Percentiles rank a stretch among this genome's conserved stretches.
Conservation (phyloP, 108 stramenopile species). For the Nannochloropsis granulata region DNA sequence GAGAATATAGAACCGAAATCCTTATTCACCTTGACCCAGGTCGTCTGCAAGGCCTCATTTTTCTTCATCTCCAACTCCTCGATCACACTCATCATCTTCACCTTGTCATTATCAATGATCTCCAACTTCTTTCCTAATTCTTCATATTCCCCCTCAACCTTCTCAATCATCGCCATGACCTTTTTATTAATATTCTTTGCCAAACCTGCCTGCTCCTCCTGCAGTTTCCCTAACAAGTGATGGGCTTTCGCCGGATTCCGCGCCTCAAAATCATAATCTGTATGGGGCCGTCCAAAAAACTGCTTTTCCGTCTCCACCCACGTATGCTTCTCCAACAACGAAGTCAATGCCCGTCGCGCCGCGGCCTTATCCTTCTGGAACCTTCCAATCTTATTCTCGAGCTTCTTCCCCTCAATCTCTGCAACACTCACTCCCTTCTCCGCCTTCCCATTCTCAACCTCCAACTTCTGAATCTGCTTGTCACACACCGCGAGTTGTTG, state of each 20-base stretch:
- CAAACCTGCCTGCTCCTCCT: conserved; percentile 62
- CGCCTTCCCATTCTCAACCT: conserved; percentile 47
- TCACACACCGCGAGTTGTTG: conserved; percentile 49
- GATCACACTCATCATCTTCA: conserved; percentile 90
- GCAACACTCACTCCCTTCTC: conserved; percentile 34
- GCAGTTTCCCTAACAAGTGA: conserved; percentile 47
- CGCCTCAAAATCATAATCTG: conserved; percentile 85
- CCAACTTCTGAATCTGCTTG: conserved; percentile 50
- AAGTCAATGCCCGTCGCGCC: conserved; percentile 23
- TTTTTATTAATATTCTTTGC: conserved; percentile 95
- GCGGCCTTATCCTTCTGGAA: conserved; percentile 47
- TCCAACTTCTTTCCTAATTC: conserved; percentile 78
- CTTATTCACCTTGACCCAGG: conserved; percentile 89
- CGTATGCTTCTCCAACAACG: conserved; percentile 61
- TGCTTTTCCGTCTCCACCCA: conserved; percentile 87
- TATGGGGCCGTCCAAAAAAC: conserved; percentile 78
- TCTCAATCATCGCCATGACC: conserved; percentile 98
- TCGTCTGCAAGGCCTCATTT: conserved; percentile 63
- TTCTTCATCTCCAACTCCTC: conserved; percentile 92
- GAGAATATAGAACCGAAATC: conserved; percentile 98
- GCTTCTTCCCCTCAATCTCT: conserved; percentile 71
- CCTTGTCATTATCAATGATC: conserved; percentile 94
- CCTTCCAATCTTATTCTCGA: conserved; percentile 48
- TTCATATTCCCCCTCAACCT: conserved; percentile 91
- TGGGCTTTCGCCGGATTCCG: conserved; percentile 51